Evolutionary conservation across 73 alveolate genomes (phyloP), one percentile per base, ranked within the genome.

Genomic region (Paramecium sexaurelia): DNA sequence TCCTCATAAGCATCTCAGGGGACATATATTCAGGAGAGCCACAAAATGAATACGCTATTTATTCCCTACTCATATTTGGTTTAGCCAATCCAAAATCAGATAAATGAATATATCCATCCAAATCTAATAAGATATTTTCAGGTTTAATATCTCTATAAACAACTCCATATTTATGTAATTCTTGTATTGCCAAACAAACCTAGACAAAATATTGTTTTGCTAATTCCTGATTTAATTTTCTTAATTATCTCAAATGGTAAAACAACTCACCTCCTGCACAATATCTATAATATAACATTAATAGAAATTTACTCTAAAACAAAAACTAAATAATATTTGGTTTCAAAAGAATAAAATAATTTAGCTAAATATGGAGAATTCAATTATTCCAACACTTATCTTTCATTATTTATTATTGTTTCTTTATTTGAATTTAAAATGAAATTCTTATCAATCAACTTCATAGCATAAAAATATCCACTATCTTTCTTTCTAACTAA

Each of bases 11-110:
- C 98, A 97, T 96, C 87, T 97, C 99, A 4, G 99, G 99, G 55
- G 96, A 75, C 98, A 97, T 96, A 78, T 97, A 97, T 87, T 96
- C 97, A 11, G 99, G 99, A 11, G 99, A 96, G 7, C 99, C 99
- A 85, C 98, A 97, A 85, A 96, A 97, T 41, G 97, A 87, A 73
- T 93, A 78, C 33, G 92, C 89, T 22, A 78, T 75, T 7, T 94
- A 83, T 29, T 75, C 85, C 20, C 94, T 85, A 13, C 61, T 39
- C 56, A 94, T 94, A 55, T 66, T 86, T 11, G 51, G 84, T 95
- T 97, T 97, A 9, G 99, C 95, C 29, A 97, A 92, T 26, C 98
- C 98, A 68, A 97, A 97, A 87, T 97, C 99, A 84, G 98, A 95
- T 20, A 94, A 67, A 22, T 82, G 87, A 7, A 94, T 43, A 55